Evolutionary conservation across 495 filamentous ascomycete genomes (phyloP).

Genomic region (Podospora sp.): DNA sequence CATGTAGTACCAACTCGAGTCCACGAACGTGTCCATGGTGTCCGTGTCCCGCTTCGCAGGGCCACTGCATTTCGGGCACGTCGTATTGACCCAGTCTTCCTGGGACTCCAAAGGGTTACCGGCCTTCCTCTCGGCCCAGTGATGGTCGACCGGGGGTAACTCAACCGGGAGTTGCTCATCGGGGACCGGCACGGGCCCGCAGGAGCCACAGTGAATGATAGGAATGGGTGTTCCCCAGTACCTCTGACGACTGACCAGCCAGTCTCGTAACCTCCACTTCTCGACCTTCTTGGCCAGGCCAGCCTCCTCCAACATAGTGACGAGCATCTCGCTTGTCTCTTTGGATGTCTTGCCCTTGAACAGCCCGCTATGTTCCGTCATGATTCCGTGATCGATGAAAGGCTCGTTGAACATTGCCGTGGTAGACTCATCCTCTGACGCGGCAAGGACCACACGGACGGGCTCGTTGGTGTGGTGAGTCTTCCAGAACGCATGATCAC

Average conservation of each 20-base stretch:
- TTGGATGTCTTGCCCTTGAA: constrained; percentile 62
- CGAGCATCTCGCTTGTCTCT: constrained; percentile 63
- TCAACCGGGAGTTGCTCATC: constrained; percentile 73
- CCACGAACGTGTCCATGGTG: constrained; percentile 95
- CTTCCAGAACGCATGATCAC: constrained; percentile 80
- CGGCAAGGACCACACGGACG: constrained; percentile 56
- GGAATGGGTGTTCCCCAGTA: constrained; percentile 93
- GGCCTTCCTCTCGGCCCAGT: constrained; percentile 67
- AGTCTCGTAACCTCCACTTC: constrained; percentile 79
- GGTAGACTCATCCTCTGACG: constrained; percentile 51
- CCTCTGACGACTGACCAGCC: constrained; percentile 84
- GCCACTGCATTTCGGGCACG: constrained; percentile 72
- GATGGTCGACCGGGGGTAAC: constrained; percentile 68
- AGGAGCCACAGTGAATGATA: constrained; percentile 78
- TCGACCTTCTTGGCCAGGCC: constrained; percentile 60
- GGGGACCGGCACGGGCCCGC: constrained; percentile 79
- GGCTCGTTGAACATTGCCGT: constrained; percentile 44
- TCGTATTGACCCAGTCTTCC: constrained; percentile 72
- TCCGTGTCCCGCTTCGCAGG: constrained; percentile 82
- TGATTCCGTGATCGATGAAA: constrained; percentile 64
- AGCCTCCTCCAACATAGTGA: constrained; percentile 58
- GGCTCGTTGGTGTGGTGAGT: constrained; percentile 59
- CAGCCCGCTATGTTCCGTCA: constrained; percentile 64
- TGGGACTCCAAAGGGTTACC: constrained; percentile 77
- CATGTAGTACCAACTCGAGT: constrained; percentile 91